These are phyloP conservation scores for Rhizophagus prolifer DNA, from an alignment of 192 early-diverging fungal species.

Conservation along the genomic window DNA sequence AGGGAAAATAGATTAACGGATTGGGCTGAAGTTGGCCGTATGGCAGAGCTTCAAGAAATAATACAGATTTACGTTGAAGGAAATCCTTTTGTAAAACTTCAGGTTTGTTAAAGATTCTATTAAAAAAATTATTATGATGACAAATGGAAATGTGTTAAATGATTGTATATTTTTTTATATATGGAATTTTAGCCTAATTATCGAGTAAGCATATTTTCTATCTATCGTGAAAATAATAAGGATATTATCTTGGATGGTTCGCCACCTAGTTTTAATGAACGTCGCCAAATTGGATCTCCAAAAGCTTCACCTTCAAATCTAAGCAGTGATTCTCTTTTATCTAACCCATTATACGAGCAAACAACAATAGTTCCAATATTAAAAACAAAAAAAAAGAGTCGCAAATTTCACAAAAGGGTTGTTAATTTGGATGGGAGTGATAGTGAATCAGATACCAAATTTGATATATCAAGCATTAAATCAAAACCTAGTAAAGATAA, in stretches of 20 bases:
- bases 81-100: conserved; percentile 51
- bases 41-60: conserved; percentile 48
- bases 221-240: conserved; percentile 45
- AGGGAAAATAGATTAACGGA: conserved; percentile 56
- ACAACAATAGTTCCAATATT: background rate
- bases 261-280: conserved; percentile 48
- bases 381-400: conserved; percentile 28
- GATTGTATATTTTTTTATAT: conserved; percentile 9
- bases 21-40: conserved; percentile 49
- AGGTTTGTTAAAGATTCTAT: conserved; percentile 38
- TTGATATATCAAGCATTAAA: conserved; percentile 23
- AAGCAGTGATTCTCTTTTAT: conserved; percentile 27
- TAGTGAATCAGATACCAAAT: conserved; percentile 6
- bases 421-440: conserved; percentile 28
- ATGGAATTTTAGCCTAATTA: conserved; percentile 42
- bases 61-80: conserved; percentile 53
- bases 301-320: conserved; percentile 28
- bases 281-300: conserved; percentile 32
- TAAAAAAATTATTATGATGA: background rate
- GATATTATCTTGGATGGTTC: conserved; percentile 52
- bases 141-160: conserved; percentile 5
- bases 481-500: background rate
- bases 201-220: conserved; percentile 50
- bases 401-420: conserved; percentile 35
- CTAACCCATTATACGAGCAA: background rate